Evolutionary conservation across 371 early-diverging fungal genomes (phyloP).

Genomic region (Mortierella sp.): DNA sequence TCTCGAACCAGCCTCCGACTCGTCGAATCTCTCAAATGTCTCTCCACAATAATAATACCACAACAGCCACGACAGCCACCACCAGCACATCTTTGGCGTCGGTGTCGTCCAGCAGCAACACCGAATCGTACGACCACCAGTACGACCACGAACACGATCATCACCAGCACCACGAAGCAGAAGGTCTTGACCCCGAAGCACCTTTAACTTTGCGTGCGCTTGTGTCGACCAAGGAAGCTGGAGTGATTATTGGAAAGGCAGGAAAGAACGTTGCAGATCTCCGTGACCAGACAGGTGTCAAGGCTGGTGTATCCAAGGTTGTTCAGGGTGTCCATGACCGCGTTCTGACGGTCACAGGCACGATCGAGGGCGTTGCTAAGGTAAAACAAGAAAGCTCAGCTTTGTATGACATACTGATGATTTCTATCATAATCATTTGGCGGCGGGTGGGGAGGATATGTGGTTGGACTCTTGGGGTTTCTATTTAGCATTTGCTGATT

Average conservation of each 20-base stretch:
- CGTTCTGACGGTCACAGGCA: constrained; percentile 85
- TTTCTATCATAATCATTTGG: no score
- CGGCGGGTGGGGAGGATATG: neutral
- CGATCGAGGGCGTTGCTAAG: constrained; percentile 78
- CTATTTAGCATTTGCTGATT: no score
- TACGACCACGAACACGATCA: constrained; percentile 19
- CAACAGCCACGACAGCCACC: neutral
- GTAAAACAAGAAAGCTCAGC: constrained; percentile 35
- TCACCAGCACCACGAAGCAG: constrained; percentile 13
- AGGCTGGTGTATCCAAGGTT: constrained; percentile 88
- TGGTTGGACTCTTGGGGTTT: no score
- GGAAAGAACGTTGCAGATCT: constrained; percentile 66
- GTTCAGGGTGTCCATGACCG: constrained; percentile 88
- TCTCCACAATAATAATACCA: constrained; percentile 7
- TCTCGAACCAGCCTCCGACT: constrained; percentile 4
- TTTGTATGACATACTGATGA: neutral
- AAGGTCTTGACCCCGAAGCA: constrained; percentile 16
- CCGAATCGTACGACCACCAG: constrained; percentile 1
- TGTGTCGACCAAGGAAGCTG: constrained; percentile 92
- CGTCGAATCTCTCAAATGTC: constrained; percentile 13
- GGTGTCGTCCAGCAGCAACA: neutral
- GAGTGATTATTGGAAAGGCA: constrained; percentile 92
- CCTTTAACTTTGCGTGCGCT: constrained; percentile 84
- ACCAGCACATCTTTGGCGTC: neutral
- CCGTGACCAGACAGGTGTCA: constrained; percentile 72